These are phyloP conservation scores for Coemansia sp. DNA, from an alignment of 192 early-diverging fungal species.

Conservation along the genomic window DNA sequence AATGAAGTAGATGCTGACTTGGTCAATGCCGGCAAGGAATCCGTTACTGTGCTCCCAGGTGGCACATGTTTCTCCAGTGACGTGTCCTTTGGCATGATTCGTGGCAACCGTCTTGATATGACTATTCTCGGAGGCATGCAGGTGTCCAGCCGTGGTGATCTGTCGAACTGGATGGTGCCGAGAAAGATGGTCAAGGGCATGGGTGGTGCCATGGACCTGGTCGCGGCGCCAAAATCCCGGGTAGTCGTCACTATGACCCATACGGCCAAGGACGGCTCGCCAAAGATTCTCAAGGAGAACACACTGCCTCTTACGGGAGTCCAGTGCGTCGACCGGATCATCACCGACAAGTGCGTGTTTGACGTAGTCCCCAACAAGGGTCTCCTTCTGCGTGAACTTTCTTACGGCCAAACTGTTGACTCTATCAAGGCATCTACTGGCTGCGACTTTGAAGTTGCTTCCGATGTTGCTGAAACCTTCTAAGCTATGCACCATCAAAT, in stretches of 20 bases:
- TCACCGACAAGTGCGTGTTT: conserved; percentile 70
- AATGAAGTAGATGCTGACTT: conserved; percentile 73
- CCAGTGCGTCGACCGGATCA: conserved; percentile 64
- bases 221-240: conserved; percentile 62
- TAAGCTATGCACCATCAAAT: conserved; percentile 3
- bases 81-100: conserved; percentile 78
- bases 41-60: conserved; percentile 68
- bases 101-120: conserved; percentile 71
- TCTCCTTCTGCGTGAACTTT: conserved; percentile 64
- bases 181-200: conserved; percentile 85
- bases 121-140: conserved; percentile 76
- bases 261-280: conserved; percentile 61
- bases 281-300: conserved; percentile 72
- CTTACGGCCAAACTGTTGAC: conserved; percentile 60
- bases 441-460: conserved; percentile 60
- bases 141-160: conserved; percentile 70
- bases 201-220: conserved; percentile 82
- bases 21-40: conserved; percentile 82
- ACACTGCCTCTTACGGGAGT: conserved; percentile 71
- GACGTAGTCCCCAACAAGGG: conserved; percentile 59
- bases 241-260: conserved; percentile 78
- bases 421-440: conserved; percentile 64
- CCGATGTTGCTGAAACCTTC: conserved; percentile 46
- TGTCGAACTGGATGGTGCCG: conserved; percentile 85
- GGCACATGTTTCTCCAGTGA: conserved; percentile 70